A percentile compares a stretch with the other conserved stretches of the same genome.
Conservation (phyloP, 2,329 filamentous ascomycete species). For the Aspergillus ruber region DNA sequence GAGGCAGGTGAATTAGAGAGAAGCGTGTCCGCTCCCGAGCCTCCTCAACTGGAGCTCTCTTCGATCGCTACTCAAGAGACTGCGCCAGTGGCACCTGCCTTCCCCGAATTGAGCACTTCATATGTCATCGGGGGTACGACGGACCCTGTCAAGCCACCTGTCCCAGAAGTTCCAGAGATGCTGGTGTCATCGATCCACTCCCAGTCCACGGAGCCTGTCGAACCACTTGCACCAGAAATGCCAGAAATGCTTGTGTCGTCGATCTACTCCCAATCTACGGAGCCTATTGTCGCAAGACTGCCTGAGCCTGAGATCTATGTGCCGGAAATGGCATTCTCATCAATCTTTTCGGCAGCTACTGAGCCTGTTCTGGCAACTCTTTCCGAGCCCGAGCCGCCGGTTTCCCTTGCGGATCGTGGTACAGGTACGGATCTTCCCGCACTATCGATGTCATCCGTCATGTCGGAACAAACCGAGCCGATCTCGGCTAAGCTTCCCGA, state of each 20-base stretch:
- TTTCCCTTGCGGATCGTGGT: constrained; percentile 7
- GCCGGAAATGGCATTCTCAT: constrained; percentile 20
- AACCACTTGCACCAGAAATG: constrained; percentile 9
- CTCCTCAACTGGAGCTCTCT: constrained; percentile 25
- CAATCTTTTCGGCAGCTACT: constrained; percentile 20
- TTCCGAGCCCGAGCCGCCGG: constrained; percentile 15
- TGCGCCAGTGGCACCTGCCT: constrained; percentile 36
- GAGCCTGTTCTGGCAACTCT: constrained; percentile 15
- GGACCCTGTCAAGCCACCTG: constrained; percentile 18
- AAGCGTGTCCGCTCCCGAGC: constrained; percentile 11
- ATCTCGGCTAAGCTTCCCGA: constrained; percentile 15
- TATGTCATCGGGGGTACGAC: constrained; percentile 25
- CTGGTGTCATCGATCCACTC: constrained; percentile 30
- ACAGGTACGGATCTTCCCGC: constrained; percentile 9
- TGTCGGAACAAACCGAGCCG: constrained; percentile 16
- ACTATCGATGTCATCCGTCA: constrained; percentile 14
- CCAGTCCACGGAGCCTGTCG: constrained; percentile 24
- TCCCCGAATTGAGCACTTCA: constrained; percentile 29
- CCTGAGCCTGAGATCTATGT: constrained; percentile 10
- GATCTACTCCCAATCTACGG: constrained; percentile 25
- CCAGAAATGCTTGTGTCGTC: constrained; percentile 26
- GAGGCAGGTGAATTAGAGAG: constrained; percentile 11
- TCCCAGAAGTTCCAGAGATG: constrained; percentile 15
- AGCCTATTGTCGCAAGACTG: constrained; percentile 11
- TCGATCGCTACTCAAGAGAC: constrained; percentile 29